These are phyloP conservation scores for Rhizopogon vesiculosus DNA, from an alignment of 768 basidiomycete species.

Conservation along the genomic window DNA sequence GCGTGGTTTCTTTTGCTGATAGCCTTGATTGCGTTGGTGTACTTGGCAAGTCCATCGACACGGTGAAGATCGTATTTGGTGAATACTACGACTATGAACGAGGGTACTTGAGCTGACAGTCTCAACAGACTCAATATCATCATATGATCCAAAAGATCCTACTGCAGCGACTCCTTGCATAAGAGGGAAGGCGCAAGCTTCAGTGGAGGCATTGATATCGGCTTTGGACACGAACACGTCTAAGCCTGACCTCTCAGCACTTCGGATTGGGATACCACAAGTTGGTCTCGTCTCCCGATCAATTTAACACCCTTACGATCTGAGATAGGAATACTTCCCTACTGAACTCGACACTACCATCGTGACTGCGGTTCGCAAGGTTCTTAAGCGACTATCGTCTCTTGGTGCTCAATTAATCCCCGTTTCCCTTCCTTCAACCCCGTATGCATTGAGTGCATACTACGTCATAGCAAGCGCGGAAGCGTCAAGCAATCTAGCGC, in stretches of 20 bases:
- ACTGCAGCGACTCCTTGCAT: conserved; percentile 51
- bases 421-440: conserved; percentile 66
- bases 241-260: conserved; percentile 35
- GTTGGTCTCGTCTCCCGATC: conserved; percentile 30
- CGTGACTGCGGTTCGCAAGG: conserved; percentile 37
- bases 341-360: conserved; percentile 50
- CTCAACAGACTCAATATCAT: conserved; percentile 27
- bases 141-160: conserved; percentile 67
- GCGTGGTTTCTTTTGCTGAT: conserved; percentile 90
- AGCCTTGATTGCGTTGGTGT: conserved; percentile 94
- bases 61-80: conserved; percentile 62
- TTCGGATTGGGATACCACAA: conserved; percentile 75
- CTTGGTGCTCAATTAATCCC: conserved; percentile 67
- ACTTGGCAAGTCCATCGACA: conserved; percentile 50
- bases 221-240: background rate
- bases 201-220: conserved; percentile 12
- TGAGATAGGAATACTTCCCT: conserved; percentile 73
- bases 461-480: conserved; percentile 96
- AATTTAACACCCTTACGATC: background rate
- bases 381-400: conserved; percentile 35
- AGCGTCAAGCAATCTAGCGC: conserved; percentile 86
- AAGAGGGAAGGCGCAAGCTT: conserved; percentile 31
- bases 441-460: conserved; percentile 84
- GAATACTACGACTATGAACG: conserved; percentile 16
- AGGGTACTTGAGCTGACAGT: background rate